Evolutionary conservation across 768 basidiomycete genomes (phyloP).

Genomic region (Clavulina sp.): DNA sequence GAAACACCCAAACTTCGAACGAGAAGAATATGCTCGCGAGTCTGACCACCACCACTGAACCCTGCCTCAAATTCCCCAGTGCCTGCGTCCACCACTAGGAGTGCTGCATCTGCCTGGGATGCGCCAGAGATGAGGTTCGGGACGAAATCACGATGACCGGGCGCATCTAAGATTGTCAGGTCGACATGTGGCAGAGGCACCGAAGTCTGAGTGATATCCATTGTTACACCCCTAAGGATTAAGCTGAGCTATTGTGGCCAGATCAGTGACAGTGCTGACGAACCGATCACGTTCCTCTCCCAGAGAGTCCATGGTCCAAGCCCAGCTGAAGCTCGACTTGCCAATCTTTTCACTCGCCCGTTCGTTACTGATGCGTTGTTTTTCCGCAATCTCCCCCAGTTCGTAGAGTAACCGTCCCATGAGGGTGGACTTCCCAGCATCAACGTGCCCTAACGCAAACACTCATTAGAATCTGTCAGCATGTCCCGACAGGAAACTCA

Average conservation of each 20-base stretch:
- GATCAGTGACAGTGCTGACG: slow-evolving; percentile 11
- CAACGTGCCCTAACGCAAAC: slow-evolving; percentile 65
- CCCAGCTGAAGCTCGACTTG: slow-evolving; percentile 93
- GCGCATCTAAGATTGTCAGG: slow-evolving; percentile 91
- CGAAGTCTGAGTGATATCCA: slow-evolving; percentile 84
- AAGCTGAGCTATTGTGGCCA: slow-evolving; percentile 2
- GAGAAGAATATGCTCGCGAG: slow-evolving; percentile 81
- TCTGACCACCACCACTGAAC: slow-evolving; percentile 88
- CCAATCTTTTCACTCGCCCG: slow-evolving; percentile 77
- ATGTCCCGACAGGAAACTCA: slow-evolving; percentile 18
- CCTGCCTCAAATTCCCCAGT: slow-evolving; percentile 92
- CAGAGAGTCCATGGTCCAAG: slow-evolving; percentile 92
- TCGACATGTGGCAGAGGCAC: slow-evolving; percentile 54
- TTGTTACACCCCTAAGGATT: slow-evolving; percentile 71
- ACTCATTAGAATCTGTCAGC: slow-evolving; percentile 3
- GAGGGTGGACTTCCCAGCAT: slow-evolving; percentile 94
- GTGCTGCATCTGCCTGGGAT: slow-evolving; percentile 86
- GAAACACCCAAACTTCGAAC: slow-evolving; percentile 84
- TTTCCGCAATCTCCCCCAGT: slow-evolving; percentile 73
- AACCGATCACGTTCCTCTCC: slow-evolving; percentile 86
- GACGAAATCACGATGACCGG: slow-evolving; percentile 93
- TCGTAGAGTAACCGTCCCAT: slow-evolving; percentile 94
- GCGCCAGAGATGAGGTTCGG: slow-evolving; percentile 99
- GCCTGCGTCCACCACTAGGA: slow-evolving; percentile 82
- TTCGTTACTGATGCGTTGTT: slow-evolving; percentile 68